phyloP scores from a whole-genome alignment of 2,329 filamentous ascomycete genomes.

The Scortechinia acanthostroma region DNA sequence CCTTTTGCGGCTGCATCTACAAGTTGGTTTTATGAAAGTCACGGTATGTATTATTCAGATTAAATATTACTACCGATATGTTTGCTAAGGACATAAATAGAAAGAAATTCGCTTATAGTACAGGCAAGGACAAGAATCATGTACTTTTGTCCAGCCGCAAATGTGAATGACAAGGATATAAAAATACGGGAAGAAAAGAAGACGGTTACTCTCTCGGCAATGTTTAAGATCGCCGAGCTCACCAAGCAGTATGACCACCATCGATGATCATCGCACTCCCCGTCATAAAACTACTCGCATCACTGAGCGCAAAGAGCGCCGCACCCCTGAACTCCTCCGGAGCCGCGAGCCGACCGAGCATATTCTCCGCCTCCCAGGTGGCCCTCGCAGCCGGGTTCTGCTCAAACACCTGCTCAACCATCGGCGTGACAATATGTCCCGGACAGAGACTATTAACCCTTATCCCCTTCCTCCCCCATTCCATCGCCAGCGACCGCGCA shows the following conservation, averaged over 20 bases:
- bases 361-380: slow-evolving; percentile 68
- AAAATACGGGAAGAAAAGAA: too few relatives aligned
- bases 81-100: too few relatives aligned
- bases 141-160: too few relatives aligned
- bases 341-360: slow-evolving; percentile 54
- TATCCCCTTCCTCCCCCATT: slow-evolving; percentile 58
- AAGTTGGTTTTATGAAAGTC: neutral
- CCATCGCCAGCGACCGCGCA: slow-evolving; percentile 50
- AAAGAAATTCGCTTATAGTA: too few relatives aligned
- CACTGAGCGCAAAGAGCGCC: slow-evolving; percentile 51
- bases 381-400: slow-evolving; percentile 51
- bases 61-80: too few relatives aligned
- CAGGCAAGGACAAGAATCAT: too few relatives aligned
- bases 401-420: slow-evolving; percentile 67
- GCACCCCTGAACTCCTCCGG: slow-evolving; percentile 54
- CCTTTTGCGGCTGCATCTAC: neutral
- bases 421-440: slow-evolving; percentile 62
- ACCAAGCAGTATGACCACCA: slow-evolving; percentile 48
- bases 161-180: too few relatives aligned
- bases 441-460: slow-evolving; percentile 65
- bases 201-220: too few relatives aligned
- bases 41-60: too few relatives aligned
- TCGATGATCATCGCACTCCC: slow-evolving; percentile 45
- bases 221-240: too few relatives aligned
- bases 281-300: slow-evolving; percentile 59